Evolutionary conservation across 805 yeast genomes (phyloP).

Genomic region (Priceomyces castillae): DNA sequence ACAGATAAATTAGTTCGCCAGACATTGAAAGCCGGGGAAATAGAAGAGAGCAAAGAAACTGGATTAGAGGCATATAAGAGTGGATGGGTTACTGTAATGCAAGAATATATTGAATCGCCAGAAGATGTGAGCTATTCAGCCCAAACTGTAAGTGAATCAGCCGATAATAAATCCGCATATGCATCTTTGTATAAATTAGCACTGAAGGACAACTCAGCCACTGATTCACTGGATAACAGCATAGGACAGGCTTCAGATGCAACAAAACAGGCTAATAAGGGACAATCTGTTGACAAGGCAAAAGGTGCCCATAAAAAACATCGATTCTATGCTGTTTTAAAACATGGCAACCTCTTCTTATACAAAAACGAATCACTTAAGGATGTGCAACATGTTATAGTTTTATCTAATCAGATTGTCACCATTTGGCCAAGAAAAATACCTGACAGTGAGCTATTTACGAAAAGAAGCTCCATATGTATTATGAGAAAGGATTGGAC

Average conservation of each 20-base stretch:
- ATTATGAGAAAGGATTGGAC: constrained; percentile 50
- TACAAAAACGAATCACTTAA: constrained; percentile 66
- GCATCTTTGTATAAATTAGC: constrained; percentile 59
- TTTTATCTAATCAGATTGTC: constrained; percentile 65
- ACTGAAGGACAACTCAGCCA: constrained; percentile 25
- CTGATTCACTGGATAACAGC: constrained; percentile 1
- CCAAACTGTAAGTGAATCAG: constrained; percentile 41
- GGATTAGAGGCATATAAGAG: constrained; percentile 64
- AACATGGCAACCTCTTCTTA: constrained; percentile 86
- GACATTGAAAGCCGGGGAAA: constrained; percentile 51
- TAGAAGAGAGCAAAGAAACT: constrained; percentile 56
- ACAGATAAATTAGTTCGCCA: constrained; percentile 16
- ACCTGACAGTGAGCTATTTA: constrained; percentile 75
- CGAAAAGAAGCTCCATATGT: constrained; percentile 77
- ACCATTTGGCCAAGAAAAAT: constrained; percentile 81
- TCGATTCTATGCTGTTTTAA: constrained; percentile 65
- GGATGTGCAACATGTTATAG: constrained; percentile 75
- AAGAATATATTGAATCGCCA: constrained; percentile 53
- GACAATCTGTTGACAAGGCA: constrained; percentile 9
- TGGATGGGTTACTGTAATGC: constrained; percentile 86
- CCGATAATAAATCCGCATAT: constrained; percentile 53
- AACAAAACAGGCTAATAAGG: constrained; percentile 6
- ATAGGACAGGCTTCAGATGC: constrained; percentile 2
- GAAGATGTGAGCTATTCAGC: constrained; percentile 48
- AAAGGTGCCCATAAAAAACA: constrained; percentile 46